Conservation (phyloP, 2,329 filamentous ascomycete genomes). For the Grosmannia penicillata region DNA sequence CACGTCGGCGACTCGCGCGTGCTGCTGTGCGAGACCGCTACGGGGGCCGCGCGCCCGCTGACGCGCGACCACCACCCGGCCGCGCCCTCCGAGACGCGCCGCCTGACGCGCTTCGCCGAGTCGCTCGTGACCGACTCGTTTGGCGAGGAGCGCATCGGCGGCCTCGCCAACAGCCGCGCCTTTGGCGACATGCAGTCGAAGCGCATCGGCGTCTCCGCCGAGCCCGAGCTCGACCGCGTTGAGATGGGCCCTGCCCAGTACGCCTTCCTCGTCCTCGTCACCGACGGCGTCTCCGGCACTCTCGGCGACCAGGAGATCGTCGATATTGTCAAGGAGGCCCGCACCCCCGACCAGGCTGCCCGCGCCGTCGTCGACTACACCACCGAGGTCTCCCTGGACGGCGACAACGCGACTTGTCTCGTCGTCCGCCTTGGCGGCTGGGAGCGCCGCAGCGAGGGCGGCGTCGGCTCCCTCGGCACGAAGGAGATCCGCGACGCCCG, state of each 20-base stretch:
- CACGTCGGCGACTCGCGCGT: conserved; percentile 92
- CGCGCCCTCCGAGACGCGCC: conserved; percentile 67
- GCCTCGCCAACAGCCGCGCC: conserved; percentile 82
- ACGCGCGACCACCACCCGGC: conserved; percentile 89
- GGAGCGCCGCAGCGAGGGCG: conserved; percentile 67
- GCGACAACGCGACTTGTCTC: conserved; percentile 55
- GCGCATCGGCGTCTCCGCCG: conserved; percentile 83
- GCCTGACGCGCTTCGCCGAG: conserved; percentile 62
- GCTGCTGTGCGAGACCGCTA: conserved; percentile 73
- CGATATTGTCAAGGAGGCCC: conserved; percentile 86
- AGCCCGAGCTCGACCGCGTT: conserved; percentile 71
- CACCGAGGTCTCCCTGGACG: conserved; percentile 59
- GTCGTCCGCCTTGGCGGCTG: conserved; percentile 54
- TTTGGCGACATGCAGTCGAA: conserved; percentile 91
- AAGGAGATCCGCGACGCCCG: conserved; percentile 83
- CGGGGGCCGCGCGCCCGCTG: conserved; percentile 63
- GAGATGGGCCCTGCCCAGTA: conserved; percentile 76
- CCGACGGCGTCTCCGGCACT: conserved; percentile 77
- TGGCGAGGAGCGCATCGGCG: conserved; percentile 88
- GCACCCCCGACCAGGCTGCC: conserved; percentile 76
- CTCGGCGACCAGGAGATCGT: conserved; percentile 90
- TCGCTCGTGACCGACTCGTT: conserved; percentile 90
- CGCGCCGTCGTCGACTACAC: conserved; percentile 71
- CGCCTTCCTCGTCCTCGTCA: conserved; percentile 76
- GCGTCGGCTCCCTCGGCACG: conserved; percentile 75